These are phyloP conservation scores for Ustilago crameri DNA, from an alignment of 1,284 basidiomycete species.

Conservation along the genomic window DNA sequence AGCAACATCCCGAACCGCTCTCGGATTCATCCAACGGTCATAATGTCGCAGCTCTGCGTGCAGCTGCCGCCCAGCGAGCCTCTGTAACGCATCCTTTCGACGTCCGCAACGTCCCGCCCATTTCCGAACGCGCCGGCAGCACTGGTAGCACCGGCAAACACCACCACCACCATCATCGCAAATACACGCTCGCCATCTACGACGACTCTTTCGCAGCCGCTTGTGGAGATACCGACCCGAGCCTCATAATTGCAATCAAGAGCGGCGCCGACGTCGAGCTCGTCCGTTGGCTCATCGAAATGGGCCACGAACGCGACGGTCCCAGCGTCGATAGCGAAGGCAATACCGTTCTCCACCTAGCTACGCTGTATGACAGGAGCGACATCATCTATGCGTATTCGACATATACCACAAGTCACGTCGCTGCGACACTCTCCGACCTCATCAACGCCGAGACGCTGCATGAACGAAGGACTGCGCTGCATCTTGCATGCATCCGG, in stretches of 20 bases:
- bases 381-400: slow-evolving; percentile 53
- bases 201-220: slow-evolving; percentile 11
- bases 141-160: too few relatives aligned
- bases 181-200: slow-evolving; percentile 35
- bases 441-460: slow-evolving; percentile 35
- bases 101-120: slow-evolving; percentile 37
- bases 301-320: slow-evolving; percentile 52
- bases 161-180: slow-evolving; percentile 33
- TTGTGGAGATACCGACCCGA: slow-evolving; percentile 14
- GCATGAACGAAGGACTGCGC: slow-evolving; percentile 77
- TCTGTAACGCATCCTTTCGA: slow-evolving; percentile 41
- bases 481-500: slow-evolving; percentile 86
- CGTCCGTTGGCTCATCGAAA: slow-evolving; percentile 61
- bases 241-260: slow-evolving; percentile 54
- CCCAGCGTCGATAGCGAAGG: slow-evolving; percentile 40
- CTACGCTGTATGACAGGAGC: slow-evolving; percentile 48
- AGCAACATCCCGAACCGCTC: slow-evolving; percentile 7
- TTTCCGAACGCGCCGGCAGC: slow-evolving; percentile 3
- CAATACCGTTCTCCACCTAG: slow-evolving; percentile 50
- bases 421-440: slow-evolving; percentile 22
- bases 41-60: slow-evolving; percentile 22
- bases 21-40: not conserved
- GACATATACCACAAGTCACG: slow-evolving; percentile 29
- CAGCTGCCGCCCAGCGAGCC: slow-evolving; percentile 33
- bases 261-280: slow-evolving; percentile 51